A percentile compares a stretch with the other conserved stretches of the same genome.
These are phyloP conservation scores for Atractiella rhizophila DNA, from an alignment of 768 basidiomycete genomes.

Conservation along the genomic window DNA sequence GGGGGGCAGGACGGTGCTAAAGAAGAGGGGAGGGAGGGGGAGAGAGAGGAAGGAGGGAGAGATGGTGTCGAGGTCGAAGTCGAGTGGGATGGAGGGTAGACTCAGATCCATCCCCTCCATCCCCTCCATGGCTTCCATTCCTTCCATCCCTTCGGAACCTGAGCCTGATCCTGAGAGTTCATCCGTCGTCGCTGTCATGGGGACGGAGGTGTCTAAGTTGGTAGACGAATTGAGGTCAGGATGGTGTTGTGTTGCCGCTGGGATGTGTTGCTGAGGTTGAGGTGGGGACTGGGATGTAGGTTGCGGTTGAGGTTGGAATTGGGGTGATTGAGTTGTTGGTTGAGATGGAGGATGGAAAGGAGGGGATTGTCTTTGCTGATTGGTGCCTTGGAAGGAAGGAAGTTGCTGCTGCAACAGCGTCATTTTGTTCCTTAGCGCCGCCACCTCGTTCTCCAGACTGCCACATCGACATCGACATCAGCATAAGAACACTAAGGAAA, in stretches of 20 bases:
- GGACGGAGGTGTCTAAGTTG: neutral
- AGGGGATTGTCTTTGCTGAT: no score
- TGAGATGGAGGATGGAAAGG: no score
- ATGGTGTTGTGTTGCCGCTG: neutral
- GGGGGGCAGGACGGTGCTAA: neutral
- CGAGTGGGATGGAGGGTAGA: neutral
- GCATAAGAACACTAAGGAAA: neutral
- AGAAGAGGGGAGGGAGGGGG: constrained; percentile 5
- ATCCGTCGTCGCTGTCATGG: neutral
- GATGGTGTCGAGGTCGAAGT: neutral
- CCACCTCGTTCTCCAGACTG: no score
- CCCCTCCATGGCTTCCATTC: no score
- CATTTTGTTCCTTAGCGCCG: no score
- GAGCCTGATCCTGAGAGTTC: neutral
- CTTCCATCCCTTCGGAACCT: neutral
- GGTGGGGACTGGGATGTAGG: no score
- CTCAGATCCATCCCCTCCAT: no score
- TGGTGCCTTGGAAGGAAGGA: neutral
- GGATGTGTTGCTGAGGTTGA: neutral
- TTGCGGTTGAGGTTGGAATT: no score
- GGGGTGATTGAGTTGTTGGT: no score
- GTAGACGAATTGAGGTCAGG: neutral
- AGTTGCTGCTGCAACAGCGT: neutral
- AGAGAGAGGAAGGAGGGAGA: neutral
- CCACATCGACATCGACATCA: neutral